Evolutionary conservation across 179 eudicot genomes (phyloP), one percentile per base, ranked within the genome.

Genomic region (Beta corolliflora): DNA sequence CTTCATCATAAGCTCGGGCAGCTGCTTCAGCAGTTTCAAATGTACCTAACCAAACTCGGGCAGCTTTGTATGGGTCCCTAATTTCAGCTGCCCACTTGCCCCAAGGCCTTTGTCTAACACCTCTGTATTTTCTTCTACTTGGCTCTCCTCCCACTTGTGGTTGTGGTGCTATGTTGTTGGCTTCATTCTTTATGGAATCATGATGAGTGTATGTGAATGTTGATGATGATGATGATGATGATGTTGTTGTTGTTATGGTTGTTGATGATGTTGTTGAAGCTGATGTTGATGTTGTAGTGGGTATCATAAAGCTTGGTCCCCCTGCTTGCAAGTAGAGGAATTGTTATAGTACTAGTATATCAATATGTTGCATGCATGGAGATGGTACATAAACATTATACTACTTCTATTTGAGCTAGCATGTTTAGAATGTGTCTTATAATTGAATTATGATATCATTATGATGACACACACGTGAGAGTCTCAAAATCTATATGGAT

Each of bases 21-120:
- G 97, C 97, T 1, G 83, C 90, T 73, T 93, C 93, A 0, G 97
- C 93, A 0, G 93, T 90, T 75, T 89, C 89, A 41, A 90, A 91
- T 6, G 97, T 91, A 45, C 97, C 95, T 9, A 93, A 81, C 93
- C 95, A 93, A 48, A 93, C 92, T 23, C 95, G 84, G 50, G 97
- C 89, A 23, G 95, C 97, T 65, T 89, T 93, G 84, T 72, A 46
- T 1, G 97, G 97, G 81, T 93, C 92, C 59, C 97, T 67, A 5
- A 91, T 93, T 55, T 93, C 97, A 53, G 97, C 94, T 21, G 97
- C 97, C 94, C 94, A 91, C 71, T 92, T 92, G 15, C 94, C 94
- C 94, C 93, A 91, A 64, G 97, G 97, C 79, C 97, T 84, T 80
- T 85, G 90, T 68, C 97, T 81, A 71, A 93, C 95, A 63, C 97